Base-by-base conservation (phyloP, 306 rosid genomes). In the Coriaria nepalensis region DNA sequence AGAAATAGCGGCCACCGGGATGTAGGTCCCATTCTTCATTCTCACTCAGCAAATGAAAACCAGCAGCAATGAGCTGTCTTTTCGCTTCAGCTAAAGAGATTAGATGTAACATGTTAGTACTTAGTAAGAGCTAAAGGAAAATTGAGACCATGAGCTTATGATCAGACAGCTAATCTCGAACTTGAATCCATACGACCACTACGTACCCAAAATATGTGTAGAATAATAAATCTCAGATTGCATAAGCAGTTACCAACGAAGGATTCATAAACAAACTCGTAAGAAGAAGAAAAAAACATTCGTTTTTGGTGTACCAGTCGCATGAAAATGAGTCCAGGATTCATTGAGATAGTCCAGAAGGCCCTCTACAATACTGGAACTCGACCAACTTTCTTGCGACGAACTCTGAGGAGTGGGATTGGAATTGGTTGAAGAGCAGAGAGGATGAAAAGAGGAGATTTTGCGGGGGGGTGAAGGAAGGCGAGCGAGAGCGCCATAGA, bases 261-360 rank as follows among this genome's bases (percentile, higher is more conserved):
- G 29, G 29, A 13, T 9, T 10, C 20, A 8, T 29, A 38, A 13
- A 46, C 33, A 36, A 40, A 47, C 13, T 20, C 38, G 47, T 1
- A 29, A 2, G 14, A 33, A 12, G 53, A 6, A 6, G 38, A 34
- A 10, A 29, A 33, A 6, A 50, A 49, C 33, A 34, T 7, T 6
- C 0, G n/a, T n/a, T n/a, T n/a, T n/a, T n/a, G n/a, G 10, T 2
- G 48, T 73, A 77, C 96, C 96, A 5, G 97, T 84, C 47, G 97
- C 94, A 57, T 90, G 94, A 71, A 90, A 90, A 45, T 90, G 97
- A 9, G 97, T 90, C 95, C 97, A 90, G 2, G 95, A 84, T 36
- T 90, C 87, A 63, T 90, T 90, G 40, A 90, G 86, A 55, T 81
- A 90, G 60, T 79, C 78, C 55, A 90, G 84, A 37, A 84, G 72